Percentiles rank a stretch among this genome's conserved stretches.
Conservation (phyloP, 1,284 basidiomycete species). For the Microbotryum silenes-acaulis region DNA sequence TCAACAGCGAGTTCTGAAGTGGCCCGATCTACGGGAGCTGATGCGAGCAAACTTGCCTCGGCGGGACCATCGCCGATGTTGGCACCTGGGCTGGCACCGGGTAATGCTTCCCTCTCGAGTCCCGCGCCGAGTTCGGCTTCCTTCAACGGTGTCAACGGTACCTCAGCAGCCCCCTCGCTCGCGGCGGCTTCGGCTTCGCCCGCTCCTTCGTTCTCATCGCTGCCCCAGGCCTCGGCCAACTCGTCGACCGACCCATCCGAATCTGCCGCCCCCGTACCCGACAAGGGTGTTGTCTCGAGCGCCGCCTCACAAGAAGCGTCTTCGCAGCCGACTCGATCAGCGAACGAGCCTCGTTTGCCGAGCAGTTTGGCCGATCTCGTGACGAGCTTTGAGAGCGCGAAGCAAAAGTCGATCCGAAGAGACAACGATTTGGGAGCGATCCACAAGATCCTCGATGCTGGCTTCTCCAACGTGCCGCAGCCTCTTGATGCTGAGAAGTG, state of each 20-base stretch:
- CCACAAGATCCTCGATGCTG: constrained; percentile 83
- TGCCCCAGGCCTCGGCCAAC: constrained; percentile 40
- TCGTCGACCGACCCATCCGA: constrained; percentile 1
- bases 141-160: not conserved
- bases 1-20: constrained; percentile 8
- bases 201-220: constrained; percentile 39
- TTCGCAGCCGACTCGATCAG: not conserved
- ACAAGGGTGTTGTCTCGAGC: constrained; percentile 24
- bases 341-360: constrained; percentile 45
- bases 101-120: constrained; percentile 14
- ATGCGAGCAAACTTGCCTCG: constrained; percentile 10
- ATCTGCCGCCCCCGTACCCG: not conserved
- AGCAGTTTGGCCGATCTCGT: constrained; percentile 86
- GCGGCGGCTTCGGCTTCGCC: constrained; percentile 27
- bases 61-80: constrained; percentile 2
- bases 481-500: constrained; percentile 92
- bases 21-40: constrained; percentile 1
- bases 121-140: constrained; percentile 22
- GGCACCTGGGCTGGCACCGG: constrained; percentile 3
- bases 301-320: constrained; percentile 29
- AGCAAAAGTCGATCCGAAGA: constrained; percentile 84
- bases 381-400: constrained; percentile 88
- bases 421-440: constrained; percentile 67
- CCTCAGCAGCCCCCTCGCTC: not conserved
- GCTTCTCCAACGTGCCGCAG: constrained; percentile 79